phyloP scores from a whole-genome alignment of 768 basidiomycete species.

The Boletus pseudo-olivaceus region DNA sequence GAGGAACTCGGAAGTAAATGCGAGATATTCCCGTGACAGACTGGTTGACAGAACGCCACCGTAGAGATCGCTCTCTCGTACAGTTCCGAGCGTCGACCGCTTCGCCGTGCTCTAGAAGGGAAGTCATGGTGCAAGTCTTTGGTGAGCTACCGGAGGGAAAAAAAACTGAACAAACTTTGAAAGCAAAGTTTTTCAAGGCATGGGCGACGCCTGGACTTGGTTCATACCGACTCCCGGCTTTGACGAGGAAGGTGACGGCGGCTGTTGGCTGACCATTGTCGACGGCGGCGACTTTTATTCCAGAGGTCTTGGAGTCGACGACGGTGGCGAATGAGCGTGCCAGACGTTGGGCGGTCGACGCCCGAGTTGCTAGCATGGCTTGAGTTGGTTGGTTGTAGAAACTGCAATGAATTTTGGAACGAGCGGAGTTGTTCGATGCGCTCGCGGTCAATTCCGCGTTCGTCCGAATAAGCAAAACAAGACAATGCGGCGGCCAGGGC shows the following conservation, averaged over 20 bases:
- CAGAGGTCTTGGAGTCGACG: constrained; percentile 57
- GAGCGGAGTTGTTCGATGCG: constrained; percentile 25
- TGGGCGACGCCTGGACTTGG: constrained; percentile 87
- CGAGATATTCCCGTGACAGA: constrained; percentile 85
- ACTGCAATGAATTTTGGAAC: constrained; percentile 11
- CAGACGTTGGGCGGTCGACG: constrained; percentile 56
- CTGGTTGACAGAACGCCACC: constrained; percentile 87
- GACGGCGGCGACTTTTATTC: constrained; percentile 82
- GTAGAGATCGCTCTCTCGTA: constrained; percentile 90
- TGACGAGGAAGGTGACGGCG: constrained; percentile 85
- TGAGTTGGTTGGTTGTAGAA: not conserved
- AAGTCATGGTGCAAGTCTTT: not conserved
- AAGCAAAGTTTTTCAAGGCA: constrained; percentile 96
- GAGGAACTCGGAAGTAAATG: constrained; percentile 92
- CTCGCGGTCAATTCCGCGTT: constrained; percentile 24
- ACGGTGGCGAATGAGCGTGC: constrained; percentile 80
- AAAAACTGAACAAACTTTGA: constrained; percentile 68
- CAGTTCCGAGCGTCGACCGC: constrained; percentile 84
- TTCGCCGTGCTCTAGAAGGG: constrained; percentile 69
- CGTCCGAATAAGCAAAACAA: too few relatives aligned
- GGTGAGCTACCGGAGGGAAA: not conserved
- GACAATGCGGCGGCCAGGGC: too few relatives aligned
- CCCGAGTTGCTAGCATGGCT: constrained; percentile 60
- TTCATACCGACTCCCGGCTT: constrained; percentile 90
- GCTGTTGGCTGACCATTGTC: constrained; percentile 83